phyloP scores from a whole-genome alignment of 2,329 filamentous ascomycete species.

The Colletotrichum scovillei region DNA sequence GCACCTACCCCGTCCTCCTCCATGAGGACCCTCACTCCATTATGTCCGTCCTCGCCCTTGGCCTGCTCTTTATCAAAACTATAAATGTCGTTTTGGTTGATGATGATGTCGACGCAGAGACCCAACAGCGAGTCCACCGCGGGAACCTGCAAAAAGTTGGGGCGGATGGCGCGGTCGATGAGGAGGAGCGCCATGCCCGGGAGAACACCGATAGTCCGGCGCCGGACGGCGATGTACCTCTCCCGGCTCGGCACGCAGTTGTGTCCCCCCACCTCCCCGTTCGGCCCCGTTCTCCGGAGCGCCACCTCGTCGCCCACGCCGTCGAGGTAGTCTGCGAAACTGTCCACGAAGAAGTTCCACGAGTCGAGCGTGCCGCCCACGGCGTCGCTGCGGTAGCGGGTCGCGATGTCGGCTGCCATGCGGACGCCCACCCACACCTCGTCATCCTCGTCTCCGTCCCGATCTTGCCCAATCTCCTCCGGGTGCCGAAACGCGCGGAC shows the following conservation, averaged over 20 bases:
- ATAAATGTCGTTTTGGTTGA: neutral
- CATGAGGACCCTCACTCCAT: neutral
- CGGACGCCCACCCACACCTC: neutral
- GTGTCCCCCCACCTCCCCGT: no score
- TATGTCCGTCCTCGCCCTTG: neutral
- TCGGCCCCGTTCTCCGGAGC: neutral
- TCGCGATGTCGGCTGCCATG: neutral
- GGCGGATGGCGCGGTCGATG: neutral
- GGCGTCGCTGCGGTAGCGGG: neutral
- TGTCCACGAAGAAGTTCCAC: neutral
- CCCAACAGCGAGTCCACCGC: neutral
- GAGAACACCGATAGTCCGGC: neutral
- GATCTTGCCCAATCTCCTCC: neutral
- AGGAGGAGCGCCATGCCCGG: neutral
- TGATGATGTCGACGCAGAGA: neutral
- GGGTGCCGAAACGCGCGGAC: neutral
- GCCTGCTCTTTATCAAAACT: neutral
- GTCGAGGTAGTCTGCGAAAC: neutral
- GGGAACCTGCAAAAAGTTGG: neutral
- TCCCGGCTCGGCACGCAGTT: neutral
- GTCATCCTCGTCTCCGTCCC: neutral
- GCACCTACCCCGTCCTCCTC: neutral
- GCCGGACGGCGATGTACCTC: neutral
- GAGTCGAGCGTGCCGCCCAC: neutral
- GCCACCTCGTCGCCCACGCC: neutral